Base-by-base conservation (phyloP, 345 rosid species). In the Rhizophora apiculata region DNA sequence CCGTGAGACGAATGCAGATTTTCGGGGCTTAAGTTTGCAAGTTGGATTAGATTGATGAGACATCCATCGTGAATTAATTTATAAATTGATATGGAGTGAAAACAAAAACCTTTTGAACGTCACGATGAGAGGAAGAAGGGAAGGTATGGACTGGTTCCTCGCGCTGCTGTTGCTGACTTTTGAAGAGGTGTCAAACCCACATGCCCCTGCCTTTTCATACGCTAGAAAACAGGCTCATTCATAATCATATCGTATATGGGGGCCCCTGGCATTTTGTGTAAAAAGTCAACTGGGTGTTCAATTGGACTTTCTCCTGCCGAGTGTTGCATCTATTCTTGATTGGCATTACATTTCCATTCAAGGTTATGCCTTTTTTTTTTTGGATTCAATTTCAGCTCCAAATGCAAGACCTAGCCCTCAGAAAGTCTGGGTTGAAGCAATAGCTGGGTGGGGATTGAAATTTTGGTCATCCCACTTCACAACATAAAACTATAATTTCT, bases 121-220 rank as follows among this genome's bases (percentile, higher is more conserved):
- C 72, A 57, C 3, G 30, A 60, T 61, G 60, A 67, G 66, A 59
- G 53, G 46, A 21, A 55, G 48, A 26, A 5, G 27, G 15, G 24
- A 6, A 22, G 53, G 63, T 2, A 61, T 43, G 49, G 15, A 18
- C 49, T 2, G 18, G 0, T 43, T 18, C 49, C 49, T 43, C 18
- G 52, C 30, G 69, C 6, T 48, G 36, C 27, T n/a, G 48, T 52
- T 57, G 79, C 60, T 71, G 85, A 82, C 79, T 65, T 68, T 62
- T 43, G 49, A 32, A 53, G 66, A 52, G 19, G 52, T 36, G 77
- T 74, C 82, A 79, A 68, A 56, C 22, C 62, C 57, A 65, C 61
- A 63, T 68, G 77, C 21, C 15, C 15, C 8, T 11, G 18, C 62
- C 6, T 71, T n/a, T 39, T 65, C 60, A 54, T 52, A n/a, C 4